Evolutionary conservation across 108 stramenopile species (phyloP).

Genomic region (Cyclotella kingstonii): DNA sequence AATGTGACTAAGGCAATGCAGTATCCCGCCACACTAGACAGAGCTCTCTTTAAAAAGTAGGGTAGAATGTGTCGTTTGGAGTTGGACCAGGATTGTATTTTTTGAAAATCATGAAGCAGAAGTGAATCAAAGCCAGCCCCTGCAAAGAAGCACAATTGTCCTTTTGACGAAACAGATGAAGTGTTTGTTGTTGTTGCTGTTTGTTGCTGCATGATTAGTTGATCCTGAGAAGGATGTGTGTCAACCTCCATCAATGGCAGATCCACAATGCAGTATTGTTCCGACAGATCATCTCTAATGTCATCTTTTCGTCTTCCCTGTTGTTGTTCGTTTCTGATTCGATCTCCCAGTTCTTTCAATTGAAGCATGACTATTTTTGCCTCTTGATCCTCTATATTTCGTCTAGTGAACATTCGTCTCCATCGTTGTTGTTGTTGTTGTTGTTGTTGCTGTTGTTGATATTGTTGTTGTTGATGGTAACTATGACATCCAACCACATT

Average conservation of each 20-base stretch:
- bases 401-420: background rate
- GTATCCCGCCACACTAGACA: constrained; percentile 61
- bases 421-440: constrained; percentile 4
- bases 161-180: too few species aligned
- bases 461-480: background rate
- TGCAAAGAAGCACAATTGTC: constrained; percentile 75
- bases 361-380: constrained; percentile 10
- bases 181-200: constrained; percentile 4
- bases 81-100: constrained; percentile 58
- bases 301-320: constrained; percentile 4
- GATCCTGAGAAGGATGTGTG: constrained; percentile 18
- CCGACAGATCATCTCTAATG: background rate
- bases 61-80: constrained; percentile 7
- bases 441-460: too few species aligned
- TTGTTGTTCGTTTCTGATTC: background rate
- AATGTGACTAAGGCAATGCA: constrained; percentile 56
- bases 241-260: constrained; percentile 67
- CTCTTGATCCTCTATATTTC: background rate
- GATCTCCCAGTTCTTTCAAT: constrained; percentile 32
- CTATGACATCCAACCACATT: constrained; percentile 57
- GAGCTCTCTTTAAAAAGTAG: constrained; percentile 29
- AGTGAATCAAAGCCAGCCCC: constrained; percentile 71
- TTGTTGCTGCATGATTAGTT: background rate
- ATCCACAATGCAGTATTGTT: constrained; percentile 49
- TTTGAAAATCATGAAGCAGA: constrained; percentile 66